Conservation (phyloP, 495 filamentous ascomycete species). For the Bathelium albidoporum region DNA sequence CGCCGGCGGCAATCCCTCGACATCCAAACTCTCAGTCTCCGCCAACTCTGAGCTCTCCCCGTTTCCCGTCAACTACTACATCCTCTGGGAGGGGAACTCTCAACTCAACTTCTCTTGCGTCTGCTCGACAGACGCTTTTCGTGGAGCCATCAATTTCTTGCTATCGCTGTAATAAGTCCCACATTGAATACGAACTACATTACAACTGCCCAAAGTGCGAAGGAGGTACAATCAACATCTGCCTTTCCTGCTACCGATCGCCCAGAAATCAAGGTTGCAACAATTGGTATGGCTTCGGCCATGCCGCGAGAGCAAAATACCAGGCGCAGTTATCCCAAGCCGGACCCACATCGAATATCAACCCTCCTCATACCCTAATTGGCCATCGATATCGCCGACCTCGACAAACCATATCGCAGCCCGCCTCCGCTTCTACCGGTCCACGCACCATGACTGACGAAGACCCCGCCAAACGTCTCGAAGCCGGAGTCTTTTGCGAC, state of each 20-base stretch:
- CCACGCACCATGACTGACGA: slow-evolving; percentile 44
- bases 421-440: slow-evolving; percentile 18
- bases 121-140: slow-evolving; percentile 19
- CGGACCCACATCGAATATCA: slow-evolving; percentile 32
- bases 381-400: slow-evolving; percentile 59
- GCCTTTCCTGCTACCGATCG: slow-evolving; percentile 61
- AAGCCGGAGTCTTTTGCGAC: slow-evolving; percentile 73
- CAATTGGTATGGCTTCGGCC: slow-evolving; percentile 68
- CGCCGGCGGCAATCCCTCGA: neutral
- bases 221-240: slow-evolving; percentile 63
- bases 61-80: neutral
- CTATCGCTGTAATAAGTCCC: slow-evolving; percentile 48
- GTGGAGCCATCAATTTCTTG: slow-evolving; percentile 64
- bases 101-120: slow-evolving; percentile 4
- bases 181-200: slow-evolving; percentile 74
- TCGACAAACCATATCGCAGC: slow-evolving; percentile 24
- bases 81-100: neutral
- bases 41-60: neutral
- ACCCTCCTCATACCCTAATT: slow-evolving; percentile 53
- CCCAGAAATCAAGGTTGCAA: slow-evolving; percentile 55
- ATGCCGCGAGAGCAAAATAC: slow-evolving; percentile 51
- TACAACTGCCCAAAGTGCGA: slow-evolving; percentile 63
- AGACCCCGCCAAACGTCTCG: slow-evolving; percentile 54
- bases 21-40: neutral
- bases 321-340: slow-evolving; percentile 35